Base-by-base conservation (phyloP, 2,329 filamentous ascomycete genomes). In the Sordariomycetes sp. region DNA sequence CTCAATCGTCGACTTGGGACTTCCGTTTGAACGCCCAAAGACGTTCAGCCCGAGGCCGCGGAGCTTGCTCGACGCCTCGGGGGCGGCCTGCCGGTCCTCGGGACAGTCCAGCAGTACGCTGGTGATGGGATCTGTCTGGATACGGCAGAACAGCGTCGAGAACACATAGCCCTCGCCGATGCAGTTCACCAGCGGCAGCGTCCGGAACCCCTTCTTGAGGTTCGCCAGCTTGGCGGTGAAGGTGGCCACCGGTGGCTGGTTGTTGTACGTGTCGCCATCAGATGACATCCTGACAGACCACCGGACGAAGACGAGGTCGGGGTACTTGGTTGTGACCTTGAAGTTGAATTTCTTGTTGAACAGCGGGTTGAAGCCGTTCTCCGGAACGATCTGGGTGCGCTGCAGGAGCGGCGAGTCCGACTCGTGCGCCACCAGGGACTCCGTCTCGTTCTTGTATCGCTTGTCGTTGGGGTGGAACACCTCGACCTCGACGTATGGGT, bases 391-490 rank as follows among this genome's bases (percentile, higher is more conserved):
- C 62, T 83, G 82, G 1, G 94, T 97, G 59, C 89, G 87, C 62
- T 86, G 85, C 64, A 88, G 87, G 63, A 92, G 82, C 8, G 90
- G 89, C 59, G 85, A 75, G 60, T 79, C 76, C 32, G 69, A 70
- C 56, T 73, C 72, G 54, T 71, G 69, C 2, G 70, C 68, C 35
- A 74, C 65, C 56, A 79, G 82, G 22, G 85, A 83, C 58, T 86
- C 79, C 58, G 85, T 87, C 55, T 90, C 89, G 56, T 86, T 88
- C 70, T 93, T 92, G 73, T 97, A 91, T 66, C 87, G 83, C 74
- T 94, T 93, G 74, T 97, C 93, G 71, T 97, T 94, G 48, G 93
- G 89, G 66, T 92, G 88, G 69, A 95, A 94, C 68, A 97, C 87
- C 71, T 99, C 93, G 34, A 97, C 88, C 72, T 97, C 92, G 59